A percentile compares a stretch with the other conserved stretches of the same genome.
phyloP scores from a whole-genome alignment of 306 rosid species.

The Vigna unguiculata region DNA sequence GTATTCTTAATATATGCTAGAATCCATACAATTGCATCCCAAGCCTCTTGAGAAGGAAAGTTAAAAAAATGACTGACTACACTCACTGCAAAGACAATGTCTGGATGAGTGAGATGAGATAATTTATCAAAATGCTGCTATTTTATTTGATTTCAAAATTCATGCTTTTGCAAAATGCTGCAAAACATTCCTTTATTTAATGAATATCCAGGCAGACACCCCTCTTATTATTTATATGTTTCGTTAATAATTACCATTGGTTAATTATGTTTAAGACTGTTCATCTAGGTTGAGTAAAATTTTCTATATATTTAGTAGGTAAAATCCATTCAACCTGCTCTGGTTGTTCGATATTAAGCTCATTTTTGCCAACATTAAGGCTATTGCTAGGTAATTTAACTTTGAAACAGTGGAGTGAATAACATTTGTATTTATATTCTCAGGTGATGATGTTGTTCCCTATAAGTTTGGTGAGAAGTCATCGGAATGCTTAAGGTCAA shows the following conservation, averaged over 20 bases:
- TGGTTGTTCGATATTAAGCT: conserved; percentile 11
- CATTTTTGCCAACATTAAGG: neutral
- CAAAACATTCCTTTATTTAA: neutral
- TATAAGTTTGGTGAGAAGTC: conserved; percentile 94
- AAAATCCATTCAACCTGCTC: neutral
- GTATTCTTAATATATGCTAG: too few species aligned
- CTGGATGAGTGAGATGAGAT: too few species aligned
- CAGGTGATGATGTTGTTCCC: conserved; percentile 86
- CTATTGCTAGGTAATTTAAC: conserved; percentile 25
- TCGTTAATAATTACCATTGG: neutral
- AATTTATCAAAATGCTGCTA: neutral
- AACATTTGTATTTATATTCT: conserved; percentile 22
- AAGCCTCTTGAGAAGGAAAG: too few species aligned
- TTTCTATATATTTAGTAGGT: neutral
- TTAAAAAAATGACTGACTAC: too few species aligned
- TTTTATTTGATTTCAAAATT: conserved; percentile 10
- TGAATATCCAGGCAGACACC: neutral
- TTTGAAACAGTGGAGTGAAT: conserved; percentile 9
- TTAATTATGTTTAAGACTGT: neutral
- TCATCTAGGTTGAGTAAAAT: neutral
- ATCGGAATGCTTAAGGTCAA: conserved; percentile 57
- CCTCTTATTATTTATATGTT: neutral
- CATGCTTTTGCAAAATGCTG: conserved; percentile 11
- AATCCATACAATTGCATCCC: too few species aligned
- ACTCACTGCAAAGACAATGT: too few species aligned